Percentiles rank a stretch among this genome's conserved stretches.
These are phyloP conservation scores for Neurospora hispaniola DNA, from an alignment of 495 filamentous ascomycete genomes.

Conservation along the genomic window DNA sequence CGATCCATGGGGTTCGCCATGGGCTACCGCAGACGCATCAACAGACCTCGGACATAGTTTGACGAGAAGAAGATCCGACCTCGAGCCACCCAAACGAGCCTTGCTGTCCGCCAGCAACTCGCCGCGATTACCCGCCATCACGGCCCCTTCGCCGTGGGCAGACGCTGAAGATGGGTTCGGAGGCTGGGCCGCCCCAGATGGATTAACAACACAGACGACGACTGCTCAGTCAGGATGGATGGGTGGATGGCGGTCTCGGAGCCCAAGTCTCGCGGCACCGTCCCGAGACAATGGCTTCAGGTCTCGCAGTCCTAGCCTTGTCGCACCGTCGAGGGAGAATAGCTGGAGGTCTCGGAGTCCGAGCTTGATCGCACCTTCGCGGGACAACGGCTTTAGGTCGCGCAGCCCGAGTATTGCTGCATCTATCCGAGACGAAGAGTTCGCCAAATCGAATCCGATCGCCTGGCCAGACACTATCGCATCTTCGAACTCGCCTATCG, in stretches of 20 bases:
- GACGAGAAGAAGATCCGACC: conserved; percentile 22
- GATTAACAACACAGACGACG: not conserved
- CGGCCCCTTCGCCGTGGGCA: conserved; percentile 35
- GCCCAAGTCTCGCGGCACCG: conserved; percentile 22
- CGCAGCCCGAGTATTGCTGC: conserved; percentile 23
- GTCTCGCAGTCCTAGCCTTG: conserved; percentile 20
- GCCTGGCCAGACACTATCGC: conserved; percentile 32
- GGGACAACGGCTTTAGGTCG: conserved; percentile 3
- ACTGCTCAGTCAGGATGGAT: conserved; percentile 26
- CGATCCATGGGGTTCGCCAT: conserved; percentile 48
- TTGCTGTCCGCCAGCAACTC: conserved; percentile 29
- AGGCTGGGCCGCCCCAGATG: conserved; percentile 27
- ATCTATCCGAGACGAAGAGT: conserved; percentile 18
- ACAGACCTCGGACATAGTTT: conserved; percentile 20
- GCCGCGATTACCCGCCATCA: conserved; percentile 20
- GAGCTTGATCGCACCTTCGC: conserved; percentile 19
- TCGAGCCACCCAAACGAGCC: conserved; percentile 35
- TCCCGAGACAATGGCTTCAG: conserved; percentile 18
- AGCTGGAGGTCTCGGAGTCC: conserved; percentile 23
- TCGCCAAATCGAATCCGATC: conserved; percentile 24
- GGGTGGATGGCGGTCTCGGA: conserved; percentile 21
- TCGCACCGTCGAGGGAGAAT: conserved; percentile 23
- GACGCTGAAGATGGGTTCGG: conserved; percentile 31
- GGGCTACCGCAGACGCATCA: conserved; percentile 29
- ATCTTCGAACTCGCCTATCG: conserved; percentile 13